Percentiles rank a stretch among this genome's conserved stretches.
phyloP scores from a whole-genome alignment of 2,329 filamentous ascomycete species.

The Graphilbum ipis-grandicollis region DNA sequence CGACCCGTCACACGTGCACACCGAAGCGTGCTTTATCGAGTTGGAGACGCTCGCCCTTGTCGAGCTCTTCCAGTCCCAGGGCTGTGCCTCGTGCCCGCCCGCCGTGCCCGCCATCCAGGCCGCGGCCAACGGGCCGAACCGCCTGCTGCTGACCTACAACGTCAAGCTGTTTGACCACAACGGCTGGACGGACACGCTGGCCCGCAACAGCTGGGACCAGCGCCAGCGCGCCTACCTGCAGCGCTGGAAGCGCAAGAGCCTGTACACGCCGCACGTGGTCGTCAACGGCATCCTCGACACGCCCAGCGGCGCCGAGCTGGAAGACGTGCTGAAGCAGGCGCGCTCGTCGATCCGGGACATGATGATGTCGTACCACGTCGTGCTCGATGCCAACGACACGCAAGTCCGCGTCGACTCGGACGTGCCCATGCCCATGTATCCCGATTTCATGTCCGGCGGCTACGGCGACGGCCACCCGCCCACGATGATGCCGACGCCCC shows the following conservation, averaged over 20 bases:
- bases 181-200: conserved; percentile 17
- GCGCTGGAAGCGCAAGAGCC: conserved; percentile 14
- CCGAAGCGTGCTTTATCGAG: conserved; percentile 16
- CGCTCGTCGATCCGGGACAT: conserved; percentile 1
- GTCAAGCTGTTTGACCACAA: conserved; percentile 18
- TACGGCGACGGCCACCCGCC: neutral
- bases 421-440: neutral
- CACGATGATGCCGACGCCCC: neutral
- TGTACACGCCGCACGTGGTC: conserved; percentile 17
- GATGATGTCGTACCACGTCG: conserved; percentile 10
- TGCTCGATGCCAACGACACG: conserved; percentile 12
- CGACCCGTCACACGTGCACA: conserved; percentile 15
- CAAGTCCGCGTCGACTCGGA: conserved; percentile 11
- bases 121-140: conserved; percentile 12
- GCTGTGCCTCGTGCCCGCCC: conserved; percentile 16
- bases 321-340: conserved; percentile 7
- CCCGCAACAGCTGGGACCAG: conserved; percentile 13
- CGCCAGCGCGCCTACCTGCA: conserved; percentile 17
- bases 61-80: conserved; percentile 19
- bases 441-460: neutral
- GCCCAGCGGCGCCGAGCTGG: conserved; percentile 10
- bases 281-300: conserved; percentile 14
- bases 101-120: conserved; percentile 15
- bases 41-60: conserved; percentile 16
- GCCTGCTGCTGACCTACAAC: conserved; percentile 17